Base-by-base conservation (phyloP, 1,284 basidiomycete species). In the Fomitopsis schrenkii region DNA sequence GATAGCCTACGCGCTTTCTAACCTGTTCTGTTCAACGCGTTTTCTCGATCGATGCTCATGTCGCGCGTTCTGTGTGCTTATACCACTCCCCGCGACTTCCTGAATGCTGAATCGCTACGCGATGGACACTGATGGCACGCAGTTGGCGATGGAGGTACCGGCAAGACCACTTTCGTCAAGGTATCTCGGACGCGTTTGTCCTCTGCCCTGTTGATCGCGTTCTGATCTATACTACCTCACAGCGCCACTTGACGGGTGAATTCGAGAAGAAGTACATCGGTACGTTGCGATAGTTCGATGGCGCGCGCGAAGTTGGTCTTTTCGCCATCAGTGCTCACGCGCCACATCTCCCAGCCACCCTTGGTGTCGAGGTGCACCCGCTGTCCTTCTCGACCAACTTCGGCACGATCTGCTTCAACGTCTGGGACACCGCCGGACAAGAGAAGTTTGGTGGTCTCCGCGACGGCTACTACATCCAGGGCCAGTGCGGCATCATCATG, bases 261-360 rank as follows among this genome's bases (percentile, higher is more conserved):
- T 99, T 99, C 78, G 97, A 99, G 83, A 99, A 99, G 87, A 99
- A 99, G 81, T 99, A 98, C 84, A 98, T 99, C 68, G 96, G 95
- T 97, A 76, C 38, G 71, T 66, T 28, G 33, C 45, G 14, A 36
- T 56, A 41, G 45, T n/a, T 40, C 19, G 22, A 55, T 38, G 41
- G 53, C 10, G n/a, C 26, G n/a, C 33, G 52, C 10, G 10, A 17
- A 28, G 33, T 48, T 5, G 5, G 9, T 52, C 30, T 35, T 12
- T 30, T 28, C 26, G 40, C 22, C 60, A 56, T 58, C 56, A 56
- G 59, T 63, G 44, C 63, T 64, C 52, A 48, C 62, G 42, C 55
- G 54, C 35, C 55, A 64, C 64, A 66, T 35, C 58, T 45, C 76
- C 12, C 28, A 97, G 97, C 97, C 72, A 99, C 97, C 62, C 93